Evolutionary conservation across 2,329 filamentous ascomycete species (phyloP).

Genomic region (Aureobasidium melanogenum): DNA sequence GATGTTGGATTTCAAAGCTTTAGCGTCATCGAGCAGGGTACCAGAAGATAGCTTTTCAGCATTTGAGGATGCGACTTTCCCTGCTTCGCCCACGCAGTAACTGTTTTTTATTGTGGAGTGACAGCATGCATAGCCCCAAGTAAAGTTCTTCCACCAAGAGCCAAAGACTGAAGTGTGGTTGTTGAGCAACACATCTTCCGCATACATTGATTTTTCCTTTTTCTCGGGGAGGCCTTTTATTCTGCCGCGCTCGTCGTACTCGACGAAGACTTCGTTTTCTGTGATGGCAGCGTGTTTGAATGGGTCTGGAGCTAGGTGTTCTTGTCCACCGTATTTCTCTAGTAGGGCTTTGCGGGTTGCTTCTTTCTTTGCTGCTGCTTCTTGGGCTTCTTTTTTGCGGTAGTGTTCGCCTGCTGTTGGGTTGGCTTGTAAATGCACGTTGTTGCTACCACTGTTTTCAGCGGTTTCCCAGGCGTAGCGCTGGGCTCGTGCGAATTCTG

Average conservation of each 20-base stretch:
- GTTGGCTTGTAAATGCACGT: slow-evolving; percentile 87
- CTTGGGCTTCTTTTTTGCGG: slow-evolving; percentile 70
- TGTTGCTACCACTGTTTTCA: slow-evolving; percentile 68
- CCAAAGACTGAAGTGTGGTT: slow-evolving; percentile 94
- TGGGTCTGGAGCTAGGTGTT: slow-evolving; percentile 45
- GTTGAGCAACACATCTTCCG: slow-evolving; percentile 77
- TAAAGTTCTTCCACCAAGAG: slow-evolving; percentile 93
- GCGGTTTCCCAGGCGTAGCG: slow-evolving; percentile 92
- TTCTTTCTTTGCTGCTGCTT: slow-evolving; percentile 58
- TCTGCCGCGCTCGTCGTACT: slow-evolving; percentile 84
- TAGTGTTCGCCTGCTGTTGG: slow-evolving; percentile 84
- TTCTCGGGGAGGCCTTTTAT: slow-evolving; percentile 80
- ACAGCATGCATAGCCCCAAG: slow-evolving; percentile 95
- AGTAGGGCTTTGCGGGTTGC: slow-evolving; percentile 61
- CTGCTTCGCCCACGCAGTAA: slow-evolving; percentile 90
- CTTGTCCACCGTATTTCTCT: slow-evolving; percentile 73
- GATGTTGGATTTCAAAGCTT: not conserved
- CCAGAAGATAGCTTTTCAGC: slow-evolving; percentile 53
- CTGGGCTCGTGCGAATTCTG: slow-evolving; percentile 84
- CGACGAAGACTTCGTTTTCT: slow-evolving; percentile 79
- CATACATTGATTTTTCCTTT: slow-evolving; percentile 78
- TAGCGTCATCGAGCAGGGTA: slow-evolving; percentile 30
- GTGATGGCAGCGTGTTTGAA: slow-evolving; percentile 60
- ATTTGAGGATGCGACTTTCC: slow-evolving; percentile 70
- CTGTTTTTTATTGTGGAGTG: slow-evolving; percentile 92